These are phyloP conservation scores for Drosera spatulata DNA, from an alignment of 179 eudicot genomes.

Conservation along the genomic window DNA sequence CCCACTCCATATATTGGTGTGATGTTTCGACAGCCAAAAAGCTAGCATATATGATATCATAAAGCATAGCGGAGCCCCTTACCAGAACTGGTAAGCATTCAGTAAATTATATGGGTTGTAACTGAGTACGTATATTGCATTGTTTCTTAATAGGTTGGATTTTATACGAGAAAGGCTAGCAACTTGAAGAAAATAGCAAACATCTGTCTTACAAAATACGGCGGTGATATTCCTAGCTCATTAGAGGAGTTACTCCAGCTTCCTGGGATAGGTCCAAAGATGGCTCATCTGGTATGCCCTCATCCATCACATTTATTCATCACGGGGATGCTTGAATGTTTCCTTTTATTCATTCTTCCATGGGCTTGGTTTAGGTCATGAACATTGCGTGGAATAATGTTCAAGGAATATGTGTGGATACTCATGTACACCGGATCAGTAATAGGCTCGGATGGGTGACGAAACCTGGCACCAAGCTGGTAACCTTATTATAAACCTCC, in stretches of 20 bases:
- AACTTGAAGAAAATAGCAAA: slow-evolving; percentile 80
- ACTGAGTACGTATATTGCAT: not conserved
- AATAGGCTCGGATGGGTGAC: slow-evolving; percentile 94
- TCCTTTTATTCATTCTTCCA: slow-evolving; percentile 1
- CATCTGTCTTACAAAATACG: slow-evolving; percentile 56
- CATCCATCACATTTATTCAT: not conserved
- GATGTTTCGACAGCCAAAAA: not conserved
- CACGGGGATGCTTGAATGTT: slow-evolving; percentile 2
- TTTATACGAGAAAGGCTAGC: slow-evolving; percentile 78
- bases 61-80: no score
- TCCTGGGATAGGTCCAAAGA: slow-evolving; percentile 98
- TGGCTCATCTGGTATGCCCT: slow-evolving; percentile 81
- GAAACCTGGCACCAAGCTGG: slow-evolving; percentile 58
- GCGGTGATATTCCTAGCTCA: slow-evolving; percentile 84
- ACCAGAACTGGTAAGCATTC: not conserved
- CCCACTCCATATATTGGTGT: not conserved
- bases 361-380: slow-evolving; percentile 51
- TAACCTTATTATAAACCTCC: slow-evolving; percentile 7
- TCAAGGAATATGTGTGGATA: slow-evolving; percentile 98
- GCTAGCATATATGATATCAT: not conserved
- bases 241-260: slow-evolving; percentile 68
- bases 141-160: slow-evolving; percentile 53
- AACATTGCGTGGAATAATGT: slow-evolving; percentile 83
- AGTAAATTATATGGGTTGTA: not conserved
- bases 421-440: slow-evolving; percentile 95